Evolutionary conservation across 768 basidiomycete species (phyloP).

Genomic region (Mycena vitilis): DNA sequence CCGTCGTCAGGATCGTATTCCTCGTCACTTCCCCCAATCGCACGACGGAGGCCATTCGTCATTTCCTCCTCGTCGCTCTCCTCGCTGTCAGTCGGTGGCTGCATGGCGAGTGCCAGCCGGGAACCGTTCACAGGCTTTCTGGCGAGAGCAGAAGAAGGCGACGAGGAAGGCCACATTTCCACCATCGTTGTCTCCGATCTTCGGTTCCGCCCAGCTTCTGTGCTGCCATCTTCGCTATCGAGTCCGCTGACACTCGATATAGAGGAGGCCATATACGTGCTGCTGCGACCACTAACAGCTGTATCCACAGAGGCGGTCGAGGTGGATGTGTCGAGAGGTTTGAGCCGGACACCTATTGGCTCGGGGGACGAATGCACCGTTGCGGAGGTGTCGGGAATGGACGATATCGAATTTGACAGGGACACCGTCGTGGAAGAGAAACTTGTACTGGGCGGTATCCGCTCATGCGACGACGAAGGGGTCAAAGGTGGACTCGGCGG

Average conservation of each 20-base stretch:
- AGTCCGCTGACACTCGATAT: constrained; percentile 16
- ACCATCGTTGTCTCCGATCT: constrained; percentile 34
- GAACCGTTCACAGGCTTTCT: constrained; percentile 35
- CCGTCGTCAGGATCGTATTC: constrained; percentile 27
- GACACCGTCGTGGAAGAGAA: constrained; percentile 31
- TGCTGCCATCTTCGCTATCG: constrained; percentile 11
- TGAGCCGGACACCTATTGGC: constrained; percentile 9
- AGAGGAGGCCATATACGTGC: constrained; percentile 23
- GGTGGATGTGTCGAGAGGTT: constrained; percentile 23
- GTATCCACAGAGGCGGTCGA: constrained; percentile 34
- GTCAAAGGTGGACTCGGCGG: constrained; percentile 35
- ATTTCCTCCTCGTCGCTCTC: constrained; percentile 25
- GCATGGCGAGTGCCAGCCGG: constrained; percentile 32
- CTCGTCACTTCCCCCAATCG: constrained; percentile 11
- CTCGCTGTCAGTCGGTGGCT: constrained; percentile 27
- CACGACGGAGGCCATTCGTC: neutral
- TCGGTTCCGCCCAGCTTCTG: constrained; percentile 19
- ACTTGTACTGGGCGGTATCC: constrained; percentile 26
- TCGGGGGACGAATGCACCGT: constrained; percentile 30
- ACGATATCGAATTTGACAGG: constrained; percentile 16
- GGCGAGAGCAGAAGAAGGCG: constrained; percentile 28
- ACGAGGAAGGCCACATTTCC: constrained; percentile 34
- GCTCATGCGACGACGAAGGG: constrained; percentile 27
- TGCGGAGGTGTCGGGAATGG: constrained; percentile 16
- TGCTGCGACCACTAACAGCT: constrained; percentile 31